phyloP scores from a whole-genome alignment of 257 asterid species.

The Solanum ahanhuiri region DNA sequence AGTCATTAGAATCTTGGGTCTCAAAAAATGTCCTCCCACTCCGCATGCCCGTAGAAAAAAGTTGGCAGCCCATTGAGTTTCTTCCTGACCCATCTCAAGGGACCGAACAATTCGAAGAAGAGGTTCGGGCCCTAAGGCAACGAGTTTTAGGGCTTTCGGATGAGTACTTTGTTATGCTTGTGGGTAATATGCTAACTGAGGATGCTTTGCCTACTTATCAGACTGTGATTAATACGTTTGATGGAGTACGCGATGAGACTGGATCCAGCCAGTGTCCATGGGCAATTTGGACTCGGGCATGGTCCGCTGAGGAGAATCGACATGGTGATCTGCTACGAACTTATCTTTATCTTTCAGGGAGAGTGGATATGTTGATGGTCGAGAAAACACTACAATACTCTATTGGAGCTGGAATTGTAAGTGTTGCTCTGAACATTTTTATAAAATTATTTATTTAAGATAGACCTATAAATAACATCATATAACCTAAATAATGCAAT shows the following conservation, averaged over 20 bases:
- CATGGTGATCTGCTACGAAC: no score
- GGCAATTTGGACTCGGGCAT: neutral
- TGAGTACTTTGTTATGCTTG: no score
- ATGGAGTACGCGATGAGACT: constrained; percentile 21
- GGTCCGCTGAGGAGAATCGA: no score
- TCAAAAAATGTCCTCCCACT: constrained; percentile 6
- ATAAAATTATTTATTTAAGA: neutral
- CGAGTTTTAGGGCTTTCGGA: no score
- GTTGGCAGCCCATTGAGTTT: constrained; percentile 33
- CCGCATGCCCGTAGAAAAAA: constrained; percentile 19
- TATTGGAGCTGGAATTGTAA: constrained; percentile 29
- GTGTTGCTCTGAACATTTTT: neutral
- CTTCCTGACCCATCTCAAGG: constrained; percentile 21
- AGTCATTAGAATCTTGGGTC: constrained; percentile 33
- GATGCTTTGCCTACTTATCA: constrained; percentile 28
- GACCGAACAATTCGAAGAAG: neutral
- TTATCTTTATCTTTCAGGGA: no score
- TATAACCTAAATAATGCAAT: no score
- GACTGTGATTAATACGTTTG: constrained; percentile 4
- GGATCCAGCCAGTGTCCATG: constrained; percentile 27
- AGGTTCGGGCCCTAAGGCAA: no score
- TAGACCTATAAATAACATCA: neutral
- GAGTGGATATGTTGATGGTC: no score
- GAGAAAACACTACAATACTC: neutral
- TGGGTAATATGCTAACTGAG: no score